Evolutionary conservation across 1,139 yeast genomes (phyloP).

Genomic region (Lodderomyces metapsilosis): DNA sequence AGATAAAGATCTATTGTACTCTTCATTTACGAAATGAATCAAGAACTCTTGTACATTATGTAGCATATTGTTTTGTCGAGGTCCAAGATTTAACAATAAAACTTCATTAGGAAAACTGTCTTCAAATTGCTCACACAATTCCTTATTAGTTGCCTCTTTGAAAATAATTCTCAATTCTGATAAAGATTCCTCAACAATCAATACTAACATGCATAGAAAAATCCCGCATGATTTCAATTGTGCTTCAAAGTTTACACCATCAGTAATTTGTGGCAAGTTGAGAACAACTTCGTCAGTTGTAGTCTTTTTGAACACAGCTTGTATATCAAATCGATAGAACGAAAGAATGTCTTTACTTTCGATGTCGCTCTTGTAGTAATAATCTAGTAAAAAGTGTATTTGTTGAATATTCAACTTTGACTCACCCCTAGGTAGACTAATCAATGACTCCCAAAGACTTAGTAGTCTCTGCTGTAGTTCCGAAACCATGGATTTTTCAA

Average conservation of each 20-base stretch:
- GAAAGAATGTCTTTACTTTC: slow-evolving; percentile 25
- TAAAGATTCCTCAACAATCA: slow-evolving; percentile 35
- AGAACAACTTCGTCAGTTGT: slow-evolving; percentile 18
- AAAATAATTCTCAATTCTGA: slow-evolving; percentile 21
- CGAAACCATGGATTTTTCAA: not conserved
- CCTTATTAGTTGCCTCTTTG: slow-evolving; percentile 12
- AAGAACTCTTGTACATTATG: slow-evolving; percentile 18
- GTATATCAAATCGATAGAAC: slow-evolving; percentile 30
- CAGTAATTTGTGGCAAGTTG: slow-evolving; percentile 11
- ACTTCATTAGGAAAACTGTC: slow-evolving; percentile 28
- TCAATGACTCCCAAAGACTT: slow-evolving; percentile 28
- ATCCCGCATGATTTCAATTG: slow-evolving; percentile 23
- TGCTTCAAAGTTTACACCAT: slow-evolving; percentile 5
- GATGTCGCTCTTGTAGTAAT: slow-evolving; percentile 24
- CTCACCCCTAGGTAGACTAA: slow-evolving; percentile 22
- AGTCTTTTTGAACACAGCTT: slow-evolving; percentile 17
- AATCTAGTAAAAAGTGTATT: slow-evolving; percentile 31
- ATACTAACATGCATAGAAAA: slow-evolving; percentile 30
- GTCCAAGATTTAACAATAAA: slow-evolving; percentile 18
- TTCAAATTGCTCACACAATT: slow-evolving; percentile 17
- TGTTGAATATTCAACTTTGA: slow-evolving; percentile 28
- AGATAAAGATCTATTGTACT: slow-evolving; percentile 21
- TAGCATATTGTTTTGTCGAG: slow-evolving; percentile 18
- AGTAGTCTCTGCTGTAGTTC: slow-evolving; percentile 14
- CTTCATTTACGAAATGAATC: slow-evolving; percentile 6